Evolutionary conservation across 805 yeast species (phyloP), one percentile per base, ranked within the genome.

Genomic region (Sugiyamaella floridensis): DNA sequence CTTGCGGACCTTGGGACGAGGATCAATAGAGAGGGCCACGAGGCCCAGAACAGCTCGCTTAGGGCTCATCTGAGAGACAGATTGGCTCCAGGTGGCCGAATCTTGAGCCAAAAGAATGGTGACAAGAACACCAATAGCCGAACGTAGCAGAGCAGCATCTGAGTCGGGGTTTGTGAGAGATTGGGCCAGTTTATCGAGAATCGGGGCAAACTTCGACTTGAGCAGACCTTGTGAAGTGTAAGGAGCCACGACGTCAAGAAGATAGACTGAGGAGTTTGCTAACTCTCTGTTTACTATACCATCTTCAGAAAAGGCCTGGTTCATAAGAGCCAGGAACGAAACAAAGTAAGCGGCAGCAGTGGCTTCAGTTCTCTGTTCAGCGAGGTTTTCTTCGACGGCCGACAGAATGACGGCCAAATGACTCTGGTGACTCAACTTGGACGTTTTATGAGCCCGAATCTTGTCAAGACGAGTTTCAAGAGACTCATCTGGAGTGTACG

Each of bases 1-100:
- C 78, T 86, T 88, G 67, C 99, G 81, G 11, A 93, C 95, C 63
- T 93, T 93, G 40, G 99, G 99, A 65, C 98, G 80, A 45, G 86
- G 85, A 68, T 93, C 97, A 43, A 87, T 71, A 0, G 92, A 80
- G 56, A 89, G 75, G 66, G 86, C 89, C 54, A 90, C 70, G 54
- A 90, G 69, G 45, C 92, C 96, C 41, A 78, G 76, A 54, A 89
- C 71, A 43, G 93, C 96, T 74, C 95, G 80, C 64, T 78, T 80
- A 48, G 97, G 96, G n/a, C 86, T 79, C 18, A 67, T 53, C 50
- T 41, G 63, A 41, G 81, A 77, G n/a, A 58, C 45, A 1, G 63
- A 57, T 7, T 50, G 50, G 11, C 55, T 46, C 99, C 99, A 93
- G 14, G 89, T 79, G 55, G 78, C 77, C 42, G 79, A 72, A 64